Conservation (phyloP, 1,284 basidiomycete genomes). For the Ceratobasidium sp. region DNA sequence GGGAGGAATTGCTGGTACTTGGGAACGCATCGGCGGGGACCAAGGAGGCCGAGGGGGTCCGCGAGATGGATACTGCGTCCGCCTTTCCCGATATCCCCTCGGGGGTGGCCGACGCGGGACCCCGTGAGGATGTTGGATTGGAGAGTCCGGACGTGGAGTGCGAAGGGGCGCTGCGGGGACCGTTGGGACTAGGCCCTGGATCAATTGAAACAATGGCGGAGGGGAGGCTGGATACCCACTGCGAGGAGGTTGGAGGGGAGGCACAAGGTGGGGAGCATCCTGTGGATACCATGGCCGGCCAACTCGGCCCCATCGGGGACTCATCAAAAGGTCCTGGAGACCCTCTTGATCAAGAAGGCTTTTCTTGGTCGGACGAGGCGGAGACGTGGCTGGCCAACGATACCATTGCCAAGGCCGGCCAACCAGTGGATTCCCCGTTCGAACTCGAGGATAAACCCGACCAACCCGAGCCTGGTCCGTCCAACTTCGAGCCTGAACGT, state of each 20-base stretch:
- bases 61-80: too few species aligned
- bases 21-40: too few species aligned
- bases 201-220: too few species aligned
- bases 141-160: too few species aligned
- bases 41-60: too few species aligned
- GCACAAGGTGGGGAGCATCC: not conserved
- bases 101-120: too few species aligned
- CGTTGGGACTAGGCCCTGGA: too few species aligned
- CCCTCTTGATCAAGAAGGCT: not conserved
- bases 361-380: not conserved
- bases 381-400: not conserved
- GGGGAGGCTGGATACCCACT: too few species aligned
- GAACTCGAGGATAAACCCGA: not conserved
- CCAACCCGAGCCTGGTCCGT: not conserved
- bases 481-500: not conserved
- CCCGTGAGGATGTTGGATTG: not conserved
- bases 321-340: not conserved
- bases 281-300: not conserved
- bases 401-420: not conserved
- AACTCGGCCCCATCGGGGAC: not conserved
- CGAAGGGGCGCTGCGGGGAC: too few species aligned
- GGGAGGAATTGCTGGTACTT: too few species aligned
- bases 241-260: not conserved
- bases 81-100: too few species aligned
- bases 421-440: not conserved